phyloP scores from a whole-genome alignment of 2,329 filamentous ascomycete genomes.

The Cladosporium austrohemisphaericum region DNA sequence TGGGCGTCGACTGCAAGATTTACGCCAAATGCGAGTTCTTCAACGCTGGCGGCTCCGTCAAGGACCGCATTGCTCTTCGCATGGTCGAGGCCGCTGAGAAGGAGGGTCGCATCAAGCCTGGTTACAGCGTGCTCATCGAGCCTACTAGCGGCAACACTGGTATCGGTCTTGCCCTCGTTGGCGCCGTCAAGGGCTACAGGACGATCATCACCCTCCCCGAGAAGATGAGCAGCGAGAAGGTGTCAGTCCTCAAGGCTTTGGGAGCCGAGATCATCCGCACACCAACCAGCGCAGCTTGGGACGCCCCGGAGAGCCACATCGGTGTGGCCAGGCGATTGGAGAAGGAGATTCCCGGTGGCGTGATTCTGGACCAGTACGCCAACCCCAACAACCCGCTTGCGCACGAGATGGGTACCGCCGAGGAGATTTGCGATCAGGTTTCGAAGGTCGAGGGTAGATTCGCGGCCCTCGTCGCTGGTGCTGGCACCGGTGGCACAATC shows the following conservation, averaged over 20 bases:
- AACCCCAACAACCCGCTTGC: constrained; percentile 89
- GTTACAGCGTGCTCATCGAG: constrained; percentile 87
- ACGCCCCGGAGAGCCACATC: constrained; percentile 93
- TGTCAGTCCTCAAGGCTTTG: constrained; percentile 86
- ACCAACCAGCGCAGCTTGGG: constrained; percentile 90
- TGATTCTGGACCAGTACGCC: constrained; percentile 94
- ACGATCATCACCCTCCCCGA: constrained; percentile 98
- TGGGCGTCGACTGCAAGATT: constrained; percentile 72
- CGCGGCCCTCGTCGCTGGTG: constrained; percentile 80
- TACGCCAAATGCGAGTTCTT: constrained; percentile 41
- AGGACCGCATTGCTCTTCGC: constrained; percentile 91
- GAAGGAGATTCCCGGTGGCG: constrained; percentile 93
- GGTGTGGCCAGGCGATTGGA: constrained; percentile 85
- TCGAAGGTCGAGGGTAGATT: constrained; percentile 61
- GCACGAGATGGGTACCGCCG: constrained; percentile 89
- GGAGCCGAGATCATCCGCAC: constrained; percentile 97
- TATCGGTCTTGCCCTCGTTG: constrained; percentile 90
- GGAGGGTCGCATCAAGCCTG: constrained; percentile 89
- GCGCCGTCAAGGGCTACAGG: constrained; percentile 94
- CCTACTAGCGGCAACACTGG: constrained; percentile 98
- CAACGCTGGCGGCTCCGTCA: constrained; percentile 73
- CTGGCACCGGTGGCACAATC: constrained; percentile 93
- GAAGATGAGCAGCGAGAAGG: constrained; percentile 99
- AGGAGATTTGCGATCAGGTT: constrained; percentile 95
- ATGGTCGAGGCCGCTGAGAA: constrained; percentile 97